Base-by-base conservation (phyloP, 495 filamentous ascomycete species). In the Clavariopsis aquatica region DNA sequence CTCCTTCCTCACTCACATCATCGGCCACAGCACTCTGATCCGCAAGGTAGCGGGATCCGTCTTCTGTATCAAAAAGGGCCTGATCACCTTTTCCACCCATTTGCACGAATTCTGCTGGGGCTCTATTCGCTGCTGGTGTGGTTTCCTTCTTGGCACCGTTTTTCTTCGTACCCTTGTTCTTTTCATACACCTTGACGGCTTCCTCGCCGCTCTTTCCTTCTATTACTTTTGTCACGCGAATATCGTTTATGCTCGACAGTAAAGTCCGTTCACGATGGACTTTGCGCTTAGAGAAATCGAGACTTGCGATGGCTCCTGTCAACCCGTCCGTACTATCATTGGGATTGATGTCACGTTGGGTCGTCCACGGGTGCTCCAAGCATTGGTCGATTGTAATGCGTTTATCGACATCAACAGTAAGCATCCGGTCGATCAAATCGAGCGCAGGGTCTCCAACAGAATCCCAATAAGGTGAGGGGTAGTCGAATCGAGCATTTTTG, bases 391-490 rank as follows among this genome's bases (percentile, higher is more conserved):
- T 84, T 0, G 89, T 94, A 73, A 89, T 92, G 29, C 95, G 84
- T 72, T 87, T 84, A 28, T 92, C 85, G 17, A 89, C 86, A 64
- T 96, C 85, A 17, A 96, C 92, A 0, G 88, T 88, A 29, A 99
- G 84, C 95, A 99, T 99, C 29, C 83, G 82, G 73, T 98, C 95
- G 62, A 99, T 98, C 24, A 99, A 83, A 61, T 97, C 93, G 55
- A 98, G 80, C 3, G 93, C 95, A 43, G 88, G 83, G 60, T 99
- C 95, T 60, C 86, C 88, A 61, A 99, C 88, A 3, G 87, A 85
- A 75, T 98, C 94, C 95, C 95, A 99, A 74, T 98, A 99, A 17
- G 95, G 95, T 1, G 91, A 93, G 1, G 95, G 95, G 67, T 96
- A 99, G 75, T 97, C 91, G 67, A 96, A 98, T 47, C 83, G 83